Conservation (phyloP, 352 stramenopile species). For the Globisporangium perplexum region DNA sequence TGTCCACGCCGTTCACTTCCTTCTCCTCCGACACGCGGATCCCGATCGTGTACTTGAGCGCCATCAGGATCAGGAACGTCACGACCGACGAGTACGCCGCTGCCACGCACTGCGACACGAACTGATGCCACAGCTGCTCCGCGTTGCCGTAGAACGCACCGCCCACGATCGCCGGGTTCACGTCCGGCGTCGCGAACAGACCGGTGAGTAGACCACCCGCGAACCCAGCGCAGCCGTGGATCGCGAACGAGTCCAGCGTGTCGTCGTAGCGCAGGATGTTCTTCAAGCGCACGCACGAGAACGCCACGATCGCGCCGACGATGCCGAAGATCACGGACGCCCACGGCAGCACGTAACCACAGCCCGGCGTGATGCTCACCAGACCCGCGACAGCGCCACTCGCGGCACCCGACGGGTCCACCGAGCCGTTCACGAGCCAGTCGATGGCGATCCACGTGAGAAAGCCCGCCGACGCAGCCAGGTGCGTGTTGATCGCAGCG, state of each 20-base stretch:
- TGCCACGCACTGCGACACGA: slow-evolving; percentile 39
- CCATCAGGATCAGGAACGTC: slow-evolving; percentile 65
- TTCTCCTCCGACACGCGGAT: slow-evolving; percentile 73
- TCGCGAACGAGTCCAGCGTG: slow-evolving; percentile 73
- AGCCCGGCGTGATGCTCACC: slow-evolving; percentile 63
- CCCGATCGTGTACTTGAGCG: slow-evolving; percentile 65
- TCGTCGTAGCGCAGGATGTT: slow-evolving; percentile 72
- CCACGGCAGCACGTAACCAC: slow-evolving; percentile 67
- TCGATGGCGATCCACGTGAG: slow-evolving; percentile 66
- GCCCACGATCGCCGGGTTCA: slow-evolving; percentile 26
- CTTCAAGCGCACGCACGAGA: slow-evolving; percentile 54
- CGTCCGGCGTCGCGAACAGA: slow-evolving; percentile 44
- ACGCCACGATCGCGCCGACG: slow-evolving; percentile 45
- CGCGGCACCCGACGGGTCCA: slow-evolving; percentile 57
- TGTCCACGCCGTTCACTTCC: slow-evolving; percentile 72
- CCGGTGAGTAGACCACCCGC: slow-evolving; percentile 59
- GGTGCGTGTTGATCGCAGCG: slow-evolving; percentile 69
- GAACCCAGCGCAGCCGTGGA: slow-evolving; percentile 65
- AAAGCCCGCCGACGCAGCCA: slow-evolving; percentile 54
- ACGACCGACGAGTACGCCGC: slow-evolving; percentile 59
- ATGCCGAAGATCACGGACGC: slow-evolving; percentile 67
- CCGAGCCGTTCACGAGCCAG: slow-evolving; percentile 38
- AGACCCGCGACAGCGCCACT: slow-evolving; percentile 61
- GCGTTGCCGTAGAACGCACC: slow-evolving; percentile 27
- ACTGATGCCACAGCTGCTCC: slow-evolving; percentile 20